phyloP scores from a whole-genome alignment of 176 grass and related monocot species.

The Triticum timopheevii region DNA sequence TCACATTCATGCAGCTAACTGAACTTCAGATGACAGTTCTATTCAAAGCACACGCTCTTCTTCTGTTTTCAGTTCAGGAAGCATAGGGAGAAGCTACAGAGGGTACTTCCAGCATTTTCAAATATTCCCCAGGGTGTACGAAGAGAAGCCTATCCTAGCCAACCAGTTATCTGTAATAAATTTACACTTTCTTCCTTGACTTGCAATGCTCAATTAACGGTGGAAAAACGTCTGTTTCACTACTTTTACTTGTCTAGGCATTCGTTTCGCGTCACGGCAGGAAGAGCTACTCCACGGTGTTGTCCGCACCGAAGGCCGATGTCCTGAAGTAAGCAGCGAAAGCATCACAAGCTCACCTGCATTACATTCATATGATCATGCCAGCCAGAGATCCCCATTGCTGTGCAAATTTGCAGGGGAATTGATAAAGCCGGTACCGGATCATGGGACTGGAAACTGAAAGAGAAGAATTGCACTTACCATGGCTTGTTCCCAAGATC shows the following conservation, averaged over 20 bases:
- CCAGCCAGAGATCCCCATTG: not conserved
- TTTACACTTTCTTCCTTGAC: not conserved
- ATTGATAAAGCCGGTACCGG: slow-evolving; percentile 40
- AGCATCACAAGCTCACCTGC: not conserved
- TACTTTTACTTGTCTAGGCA: slow-evolving; percentile 21
- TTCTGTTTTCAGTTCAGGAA: slow-evolving; percentile 42
- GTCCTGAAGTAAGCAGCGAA: slow-evolving; percentile 44
- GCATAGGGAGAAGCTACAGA: slow-evolving; percentile 74
- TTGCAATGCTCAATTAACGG: not conserved
- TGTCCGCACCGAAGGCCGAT: slow-evolving; percentile 46
- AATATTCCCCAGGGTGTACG: slow-evolving; percentile 57
- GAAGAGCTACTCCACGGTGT: slow-evolving; percentile 48
- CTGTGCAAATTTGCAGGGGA: slow-evolving; percentile 37
- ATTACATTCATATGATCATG: not conserved
- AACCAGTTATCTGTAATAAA: slow-evolving; percentile 64
- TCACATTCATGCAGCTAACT: not conserved
- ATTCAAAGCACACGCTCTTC: not conserved
- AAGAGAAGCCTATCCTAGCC: slow-evolving; percentile 55
- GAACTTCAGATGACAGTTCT: not conserved
- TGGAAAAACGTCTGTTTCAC: not conserved
- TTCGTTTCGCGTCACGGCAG: slow-evolving; percentile 58
- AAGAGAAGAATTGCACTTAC: slow-evolving; percentile 51
- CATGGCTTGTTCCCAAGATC: slow-evolving; percentile 68
- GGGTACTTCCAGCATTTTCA: slow-evolving; percentile 72
- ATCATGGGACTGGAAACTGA: slow-evolving; percentile 74